Evolutionary conservation across 345 rosid genomes (phyloP), one percentile per base, ranked within the genome.

Genomic region (Microcos paniculata): DNA sequence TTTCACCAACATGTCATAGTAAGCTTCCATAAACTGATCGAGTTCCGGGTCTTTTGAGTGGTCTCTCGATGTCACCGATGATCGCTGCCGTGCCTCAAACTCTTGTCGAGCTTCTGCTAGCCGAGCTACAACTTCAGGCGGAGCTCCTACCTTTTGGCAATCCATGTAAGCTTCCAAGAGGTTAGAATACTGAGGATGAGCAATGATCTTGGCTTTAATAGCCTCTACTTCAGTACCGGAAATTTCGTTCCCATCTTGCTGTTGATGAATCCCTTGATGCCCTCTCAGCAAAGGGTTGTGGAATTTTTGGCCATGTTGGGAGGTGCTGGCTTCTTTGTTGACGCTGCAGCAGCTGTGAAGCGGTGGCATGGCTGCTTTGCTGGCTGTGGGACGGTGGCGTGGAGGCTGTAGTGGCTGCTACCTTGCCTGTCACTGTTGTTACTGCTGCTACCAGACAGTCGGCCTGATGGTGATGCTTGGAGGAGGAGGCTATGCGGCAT

Each of bases 81-180:
- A 85, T 59, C 91, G 85, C 72, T 88, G 94, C 66, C 90, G 84
- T 4, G 92, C 82, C 80, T 96, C 97, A 6, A 92, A 90, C 75
- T 92, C 97, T 77, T 91, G 95, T 24, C 92, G 78, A 33, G 88
- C 92, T 31, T 91, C 92, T 1, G 85, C 87, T 18, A 96, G 88
- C 81, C 85, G 83, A 35, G 88, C 92, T 46, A 85, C 90, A 31
- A 91, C 87, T 66, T 96, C 99, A 45, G 98, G 92, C 70, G 99
- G 93, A 63, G 98, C 99, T 87, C 99, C 99, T n/a, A n/a, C 99
- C 97, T 96, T 96, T 80, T 93, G 98, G 82, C 99, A 96, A 81
- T 93, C 98, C 92, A 88, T 81, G 91, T 88, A 93, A 75, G 98
- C 98, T 85, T 96, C 90, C 69, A 96, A 77, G 59, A 96, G 97